Base-by-base conservation (phyloP, 495 filamentous ascomycete genomes). In the Cudoniella acicularis region DNA sequence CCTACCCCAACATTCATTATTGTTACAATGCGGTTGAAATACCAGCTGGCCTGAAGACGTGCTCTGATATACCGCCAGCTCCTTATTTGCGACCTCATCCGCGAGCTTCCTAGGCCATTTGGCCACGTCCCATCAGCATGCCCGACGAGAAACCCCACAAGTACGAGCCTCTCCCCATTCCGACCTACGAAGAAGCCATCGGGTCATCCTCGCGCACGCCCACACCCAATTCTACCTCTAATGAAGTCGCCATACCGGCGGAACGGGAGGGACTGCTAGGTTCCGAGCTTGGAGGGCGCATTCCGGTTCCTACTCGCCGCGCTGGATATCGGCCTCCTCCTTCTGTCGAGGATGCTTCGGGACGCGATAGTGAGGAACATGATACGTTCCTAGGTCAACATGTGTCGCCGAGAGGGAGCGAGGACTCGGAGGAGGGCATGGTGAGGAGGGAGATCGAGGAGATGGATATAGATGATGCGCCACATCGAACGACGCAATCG, bases 161-260 rank as follows among this genome's bases (percentile, higher is more conserved):
- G 21, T 86, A 87, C 72, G 82, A 86, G 65, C 70, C 80, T 50
- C 80, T 90, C 54, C 92, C 94, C 18, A 96, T 98, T 72, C 93
- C 93, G 9, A 86, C 88, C 41, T 98, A 98, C 79, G 93, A 97
- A 71, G 94, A 98, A 77, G 92, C 94, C 54, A 85, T 62, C 36
- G 56, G 56, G 0, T 61, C 61, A n/a, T 66, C 61, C 18, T 68
- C 66, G 11, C 58, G 54, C 1, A 50, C 61, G 11, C 18, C 56
- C 2, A 59, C 59, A 10, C 58, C 64, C 8, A 24, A 42, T 10
- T 23, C 22, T 11, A 13, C 43, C 8, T 25, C 54, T 18, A 49
- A 53, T 24, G 64, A 67, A 49, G 10, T 57, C 25, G 55, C 86
- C 42, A 64, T 71, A 68, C 70, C 52, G 20, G 61, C 56, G 42